phyloP scores from a whole-genome alignment of 768 basidiomycete genomes.

The Russula sp. region DNA sequence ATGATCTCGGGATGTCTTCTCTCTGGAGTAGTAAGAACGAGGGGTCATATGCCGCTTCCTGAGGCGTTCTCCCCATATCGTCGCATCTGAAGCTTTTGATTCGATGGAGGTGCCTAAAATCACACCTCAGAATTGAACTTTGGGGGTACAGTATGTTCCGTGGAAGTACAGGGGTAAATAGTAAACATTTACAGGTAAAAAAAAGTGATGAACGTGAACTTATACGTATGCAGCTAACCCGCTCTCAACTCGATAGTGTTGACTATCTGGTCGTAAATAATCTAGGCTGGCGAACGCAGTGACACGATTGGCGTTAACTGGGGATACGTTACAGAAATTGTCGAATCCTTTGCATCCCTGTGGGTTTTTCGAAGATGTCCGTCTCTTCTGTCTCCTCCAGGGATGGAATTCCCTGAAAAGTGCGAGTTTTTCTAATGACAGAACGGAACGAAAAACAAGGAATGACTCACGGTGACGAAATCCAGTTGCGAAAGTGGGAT shows the following conservation, averaged over 20 bases:
- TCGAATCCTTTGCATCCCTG: conserved; percentile 3
- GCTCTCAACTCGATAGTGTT: neutral
- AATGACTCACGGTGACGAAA: conserved; percentile 19
- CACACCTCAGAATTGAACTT: neutral
- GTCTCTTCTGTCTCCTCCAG: conserved; percentile 22
- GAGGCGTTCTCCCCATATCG: neutral
- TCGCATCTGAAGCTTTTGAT: neutral
- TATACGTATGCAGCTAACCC: neutral
- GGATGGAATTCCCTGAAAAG: conserved; percentile 16
- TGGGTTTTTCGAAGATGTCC: neutral
- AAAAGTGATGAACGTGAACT: neutral
- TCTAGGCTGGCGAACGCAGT: neutral
- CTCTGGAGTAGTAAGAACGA: neutral
- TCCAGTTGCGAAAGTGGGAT: conserved; percentile 14
- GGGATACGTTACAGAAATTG: conserved; percentile 5
- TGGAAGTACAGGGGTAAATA: neutral
- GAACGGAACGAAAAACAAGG: neutral
- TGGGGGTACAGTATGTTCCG: neutral
- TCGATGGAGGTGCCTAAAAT: neutral
- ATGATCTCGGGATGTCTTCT: neutral
- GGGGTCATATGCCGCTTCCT: neutral
- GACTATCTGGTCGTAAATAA: neutral
- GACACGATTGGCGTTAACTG: neutral
- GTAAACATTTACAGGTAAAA: too few species aligned
- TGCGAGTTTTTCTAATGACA: neutral